Conservation (phyloP, 176 grass and related monocot genomes). For the Carex kokanica region DNA sequence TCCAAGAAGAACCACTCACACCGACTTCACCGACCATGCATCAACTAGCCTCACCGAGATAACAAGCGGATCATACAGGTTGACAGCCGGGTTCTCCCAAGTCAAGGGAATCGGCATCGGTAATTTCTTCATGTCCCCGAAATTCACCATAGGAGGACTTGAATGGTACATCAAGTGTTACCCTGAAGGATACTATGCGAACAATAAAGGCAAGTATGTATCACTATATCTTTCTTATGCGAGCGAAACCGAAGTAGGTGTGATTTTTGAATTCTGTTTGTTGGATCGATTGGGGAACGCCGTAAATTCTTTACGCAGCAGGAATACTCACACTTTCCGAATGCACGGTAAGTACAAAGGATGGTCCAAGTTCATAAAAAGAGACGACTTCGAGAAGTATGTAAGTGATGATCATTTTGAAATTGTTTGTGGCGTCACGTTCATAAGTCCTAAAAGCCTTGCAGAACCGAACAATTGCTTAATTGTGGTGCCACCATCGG, state of each 20-base stretch:
- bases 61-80: slow-evolving; percentile 16
- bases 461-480: not conserved
- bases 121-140: slow-evolving; percentile 18
- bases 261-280: slow-evolving; percentile 25
- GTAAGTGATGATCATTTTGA: slow-evolving; percentile 21
- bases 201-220: slow-evolving; percentile 17
- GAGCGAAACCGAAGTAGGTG: slow-evolving; percentile 20
- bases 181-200: slow-evolving; percentile 17
- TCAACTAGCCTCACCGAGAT: slow-evolving; percentile 15
- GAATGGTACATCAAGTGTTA: slow-evolving; percentile 29
- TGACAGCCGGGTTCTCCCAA: not conserved
- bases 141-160: slow-evolving; percentile 16
- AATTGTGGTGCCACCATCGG: slow-evolving; percentile 1
- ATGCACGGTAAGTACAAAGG: slow-evolving; percentile 23
- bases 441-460: slow-evolving; percentile 9
- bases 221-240: slow-evolving; percentile 20
- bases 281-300: slow-evolving; percentile 15
- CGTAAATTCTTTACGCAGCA: slow-evolving; percentile 3
- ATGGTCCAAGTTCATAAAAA: slow-evolving; percentile 26
- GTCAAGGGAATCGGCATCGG: slow-evolving; percentile 16
- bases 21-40: slow-evolving; percentile 20
- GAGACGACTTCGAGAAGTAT: slow-evolving; percentile 10
- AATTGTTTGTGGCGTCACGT: slow-evolving; percentile 8
- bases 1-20: not conserved
- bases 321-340: slow-evolving; percentile 20